Conservation (phyloP, 768 basidiomycete species). For the Leccinum obscurum region DNA sequence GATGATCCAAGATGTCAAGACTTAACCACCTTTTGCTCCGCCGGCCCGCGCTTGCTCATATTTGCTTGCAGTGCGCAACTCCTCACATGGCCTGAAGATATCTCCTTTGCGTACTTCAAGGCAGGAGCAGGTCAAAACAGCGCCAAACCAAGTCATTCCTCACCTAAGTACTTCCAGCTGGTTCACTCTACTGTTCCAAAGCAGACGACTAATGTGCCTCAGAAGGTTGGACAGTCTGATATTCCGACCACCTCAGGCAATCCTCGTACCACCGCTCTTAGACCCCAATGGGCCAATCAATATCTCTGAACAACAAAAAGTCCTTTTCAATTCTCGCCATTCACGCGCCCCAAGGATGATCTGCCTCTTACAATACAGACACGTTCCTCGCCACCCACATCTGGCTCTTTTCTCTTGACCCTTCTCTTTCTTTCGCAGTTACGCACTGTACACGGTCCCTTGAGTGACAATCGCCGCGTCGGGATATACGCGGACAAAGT, state of each 20-base stretch:
- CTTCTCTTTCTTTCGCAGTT: background rate
- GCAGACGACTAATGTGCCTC: background rate
- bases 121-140: background rate
- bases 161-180: background rate
- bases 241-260: background rate
- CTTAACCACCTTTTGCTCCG: background rate
- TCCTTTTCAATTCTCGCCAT: background rate
- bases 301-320: background rate
- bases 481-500: constrained; percentile 15
- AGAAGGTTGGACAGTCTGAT: background rate
- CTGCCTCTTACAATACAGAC: background rate
- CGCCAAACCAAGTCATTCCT: background rate
- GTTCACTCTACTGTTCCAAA: background rate
- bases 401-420: background rate
- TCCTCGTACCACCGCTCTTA: background rate
- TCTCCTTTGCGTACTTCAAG: background rate
- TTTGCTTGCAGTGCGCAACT: background rate
- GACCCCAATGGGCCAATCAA: background rate
- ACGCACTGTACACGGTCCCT: constrained; percentile 2
- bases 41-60: background rate
- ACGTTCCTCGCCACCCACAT: background rate
- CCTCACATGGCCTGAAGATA: background rate
- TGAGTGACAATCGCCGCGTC: constrained; percentile 15
- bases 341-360: background rate
- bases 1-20: background rate